A percentile compares a stretch with the other conserved stretches of the same genome.
These are phyloP conservation scores for Cladophialophora immunda DNA, from an alignment of 2,329 filamentous ascomycete species.

Conservation along the genomic window DNA sequence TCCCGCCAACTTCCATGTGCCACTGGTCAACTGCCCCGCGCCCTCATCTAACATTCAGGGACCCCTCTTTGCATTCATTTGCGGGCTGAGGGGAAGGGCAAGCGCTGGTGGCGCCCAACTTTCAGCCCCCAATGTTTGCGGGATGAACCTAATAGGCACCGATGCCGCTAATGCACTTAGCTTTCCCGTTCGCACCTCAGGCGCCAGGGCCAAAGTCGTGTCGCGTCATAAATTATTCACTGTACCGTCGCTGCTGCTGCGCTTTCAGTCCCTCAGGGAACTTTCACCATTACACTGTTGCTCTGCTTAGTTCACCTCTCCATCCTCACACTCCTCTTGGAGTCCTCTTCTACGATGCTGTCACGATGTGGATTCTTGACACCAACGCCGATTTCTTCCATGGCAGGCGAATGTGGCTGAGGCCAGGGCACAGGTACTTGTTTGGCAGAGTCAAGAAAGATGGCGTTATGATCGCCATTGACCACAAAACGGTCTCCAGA, in stretches of 20 bases:
- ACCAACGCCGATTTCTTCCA: slow-evolving; percentile 58
- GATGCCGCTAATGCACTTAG: slow-evolving; percentile 21
- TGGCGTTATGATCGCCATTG: slow-evolving; percentile 75
- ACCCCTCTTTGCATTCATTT: not conserved
- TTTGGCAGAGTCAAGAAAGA: slow-evolving; percentile 78
- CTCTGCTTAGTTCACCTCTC: not conserved
- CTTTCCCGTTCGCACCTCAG: not conserved
- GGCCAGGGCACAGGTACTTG: slow-evolving; percentile 83
- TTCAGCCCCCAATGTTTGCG: slow-evolving; percentile 12
- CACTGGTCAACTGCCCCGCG: slow-evolving; percentile 21
- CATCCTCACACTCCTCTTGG: not conserved
- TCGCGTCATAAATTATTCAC: slow-evolving; percentile 24
- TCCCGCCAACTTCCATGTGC: slow-evolving; percentile 17
- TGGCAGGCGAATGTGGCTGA: slow-evolving; percentile 79
- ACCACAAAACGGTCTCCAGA: slow-evolving; percentile 83
- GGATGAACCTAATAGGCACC: slow-evolving; percentile 34
- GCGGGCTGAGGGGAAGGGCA: not conserved
- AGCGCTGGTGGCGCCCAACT: not conserved
- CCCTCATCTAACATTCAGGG: too few relatives aligned
- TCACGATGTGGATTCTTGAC: slow-evolving; percentile 70
- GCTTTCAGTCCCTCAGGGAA: not conserved
- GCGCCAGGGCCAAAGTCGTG: slow-evolving; percentile 10
- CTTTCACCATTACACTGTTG: not conserved
- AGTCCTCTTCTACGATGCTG: slow-evolving; percentile 27
- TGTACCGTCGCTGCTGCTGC: slow-evolving; percentile 8